Evolutionary conservation across 441 rosid genomes (phyloP), one percentile per base, ranked within the genome.

Genomic region (Brassica balearica): DNA sequence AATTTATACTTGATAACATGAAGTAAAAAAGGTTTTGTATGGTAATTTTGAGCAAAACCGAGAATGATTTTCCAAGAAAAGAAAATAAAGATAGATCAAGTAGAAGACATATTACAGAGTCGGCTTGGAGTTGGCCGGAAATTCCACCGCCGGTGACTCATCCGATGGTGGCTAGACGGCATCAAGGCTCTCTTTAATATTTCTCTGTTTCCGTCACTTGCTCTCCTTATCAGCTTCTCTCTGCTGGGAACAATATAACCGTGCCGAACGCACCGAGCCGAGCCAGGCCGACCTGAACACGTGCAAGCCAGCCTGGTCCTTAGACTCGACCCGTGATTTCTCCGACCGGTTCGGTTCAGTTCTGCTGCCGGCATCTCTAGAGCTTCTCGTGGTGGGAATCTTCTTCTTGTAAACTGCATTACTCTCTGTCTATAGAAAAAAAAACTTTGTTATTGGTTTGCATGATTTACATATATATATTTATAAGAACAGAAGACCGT

Each of bases 51-150:
- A 38, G 58, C 75, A 72, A 72, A 60, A 72, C 19, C 53, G 0
- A 34, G 5, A 32, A 32, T 25, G 19, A 17, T 69, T 69, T 70
- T 67, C 7, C 41, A 8, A 73, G 34, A 72, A 17, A 43, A 36
- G 2, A 61, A 74, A 32, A 2, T 53, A 23, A 23, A 7, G 22
- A 56, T 0, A 61, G 29, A 2, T 68, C 71, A 88, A 76, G 90
- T 85, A 79, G 73, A 81, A 9, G 92, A 91, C 96, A 93, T 89
- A 65, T 85, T 85, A 69, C 86, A 90, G 6, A 93, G 93, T 62
- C 94, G 84, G 69, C 97, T 93, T 51, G 96, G 97, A 3, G 87
- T 82, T 9, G 95, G 95, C 76, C 84, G 87, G 87, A 91, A 93
- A 75, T 85, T 91, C 85, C 76, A 88, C 89, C 96, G 82, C 65